Percentiles rank a stretch among this genome's conserved stretches.
Evolutionary conservation across 257 asterid genomes (phyloP).

Genomic region (Scutellaria minor): DNA sequence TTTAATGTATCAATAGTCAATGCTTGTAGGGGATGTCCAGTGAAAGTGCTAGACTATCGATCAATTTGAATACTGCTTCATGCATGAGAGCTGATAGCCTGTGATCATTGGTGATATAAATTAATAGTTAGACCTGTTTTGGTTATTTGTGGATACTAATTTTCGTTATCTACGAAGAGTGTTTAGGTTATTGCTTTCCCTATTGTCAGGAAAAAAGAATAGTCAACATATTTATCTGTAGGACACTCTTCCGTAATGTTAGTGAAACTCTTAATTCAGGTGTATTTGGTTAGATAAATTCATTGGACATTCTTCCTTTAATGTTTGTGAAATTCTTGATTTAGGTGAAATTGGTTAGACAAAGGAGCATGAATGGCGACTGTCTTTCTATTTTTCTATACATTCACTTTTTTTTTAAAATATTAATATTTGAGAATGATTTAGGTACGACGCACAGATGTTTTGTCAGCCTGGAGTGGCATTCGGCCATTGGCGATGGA

Average conservation of each 20-base stretch:
- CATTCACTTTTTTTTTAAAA: conserved; percentile 25
- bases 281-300: conserved; percentile 24
- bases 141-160: conserved; percentile 11
- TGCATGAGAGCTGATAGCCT: conserved; percentile 4
- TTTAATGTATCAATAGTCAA: not conserved
- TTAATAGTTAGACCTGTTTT: not conserved
- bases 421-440: conserved; percentile 34
- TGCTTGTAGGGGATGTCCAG: not conserved
- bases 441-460: conserved; percentile 91
- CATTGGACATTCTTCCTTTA: not conserved
- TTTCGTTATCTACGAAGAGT: not conserved
- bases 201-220: not conserved
- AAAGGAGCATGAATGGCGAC: conserved; percentile 10
- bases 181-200: conserved; percentile 11
- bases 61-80: conserved; percentile 21
- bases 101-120: not conserved
- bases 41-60: conserved; percentile 5
- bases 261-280: not conserved
- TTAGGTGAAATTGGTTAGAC: conserved; percentile 23
- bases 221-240: not conserved
- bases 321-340: not conserved
- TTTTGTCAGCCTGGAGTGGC: conserved; percentile 99
- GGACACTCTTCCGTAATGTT: not conserved
- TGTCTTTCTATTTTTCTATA: not conserved
- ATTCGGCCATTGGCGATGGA: conserved; percentile 95